Evolutionary conservation across 345 rosid genomes (phyloP), one percentile per base, ranked within the genome.

Genomic region (Adansonia digitata): DNA sequence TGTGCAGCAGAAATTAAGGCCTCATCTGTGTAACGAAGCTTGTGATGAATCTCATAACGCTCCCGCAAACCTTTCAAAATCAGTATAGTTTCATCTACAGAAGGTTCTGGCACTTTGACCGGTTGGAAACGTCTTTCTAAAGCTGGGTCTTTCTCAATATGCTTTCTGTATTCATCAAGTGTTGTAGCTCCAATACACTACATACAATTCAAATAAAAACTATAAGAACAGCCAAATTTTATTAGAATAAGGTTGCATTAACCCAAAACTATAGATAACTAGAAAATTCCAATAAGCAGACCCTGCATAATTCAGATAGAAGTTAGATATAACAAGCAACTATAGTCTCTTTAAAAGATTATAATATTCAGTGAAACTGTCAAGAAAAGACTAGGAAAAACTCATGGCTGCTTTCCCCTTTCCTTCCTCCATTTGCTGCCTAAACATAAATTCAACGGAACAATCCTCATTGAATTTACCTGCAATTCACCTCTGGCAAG

Each of bases 121-220:
- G 99, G 99, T 88, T 96, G 99, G 83, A 96, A 96, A 29, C 99
- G 88, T 74, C 98, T 92, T 82, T 96, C 99, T 64, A 96, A 73
- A 71, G 99, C 99, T 46, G 99, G 99, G 79, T 96, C 99, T 85
- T 96, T 96, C 91, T 93, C 99, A 63, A 96, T 87, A 86, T 96
- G 99, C 82, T 96, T 96, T 74, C 99, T 82, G 79, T 96, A 96
- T 80, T 96, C 98, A 76, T 96, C 99, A 5, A 90, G 81, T 60
- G 97, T 96, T n/a, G 99, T 96, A 59, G 99, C 97, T 76, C 99
- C 99, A 84, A 96, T 96, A 85, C 99, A 96, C 99, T 96, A 88
- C 81, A 82, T 14, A n/a, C 22, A 79, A 37, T 62, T 34, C 43
- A 66, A 46, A 74, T 55, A 6, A 75, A 74, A 77, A 29, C 7